phyloP scores from a whole-genome alignment of 2,329 filamentous ascomycete species.

The Paracorniculantispora psalliotae region DNA sequence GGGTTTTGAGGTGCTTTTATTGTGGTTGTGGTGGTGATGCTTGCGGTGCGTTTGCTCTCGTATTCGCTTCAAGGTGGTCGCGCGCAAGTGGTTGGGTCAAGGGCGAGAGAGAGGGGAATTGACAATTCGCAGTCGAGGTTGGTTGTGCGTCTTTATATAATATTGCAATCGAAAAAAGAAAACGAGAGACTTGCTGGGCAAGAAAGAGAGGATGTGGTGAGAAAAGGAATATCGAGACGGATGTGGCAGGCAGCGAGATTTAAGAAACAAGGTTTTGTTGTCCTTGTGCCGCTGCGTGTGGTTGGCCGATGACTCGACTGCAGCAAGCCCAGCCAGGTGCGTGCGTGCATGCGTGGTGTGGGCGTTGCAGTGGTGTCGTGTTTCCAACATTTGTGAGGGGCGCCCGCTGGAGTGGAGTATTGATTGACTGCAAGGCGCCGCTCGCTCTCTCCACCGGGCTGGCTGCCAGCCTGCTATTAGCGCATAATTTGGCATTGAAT shows the following conservation, averaged over 20 bases:
- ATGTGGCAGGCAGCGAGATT: background rate
- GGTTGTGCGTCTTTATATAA: too few species aligned
- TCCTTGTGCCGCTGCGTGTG: slow-evolving; percentile 8
- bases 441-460: too few species aligned
- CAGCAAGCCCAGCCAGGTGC: background rate
- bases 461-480: too few species aligned
- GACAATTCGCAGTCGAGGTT: too few species aligned
- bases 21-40: background rate
- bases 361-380: background rate
- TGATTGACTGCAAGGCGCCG: too few species aligned
- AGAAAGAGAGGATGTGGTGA: background rate
- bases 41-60: too few species aligned
- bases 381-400: slow-evolving; percentile 6
- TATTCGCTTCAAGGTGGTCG: too few species aligned
- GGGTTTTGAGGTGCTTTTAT: background rate
- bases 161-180: background rate
- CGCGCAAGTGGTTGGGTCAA: too few species aligned
- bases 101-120: background rate
- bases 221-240: background rate
- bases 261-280: background rate
- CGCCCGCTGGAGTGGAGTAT: too few species aligned
- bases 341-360: background rate
- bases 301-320: slow-evolving; percentile 11
- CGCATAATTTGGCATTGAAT: background rate
- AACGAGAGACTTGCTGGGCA: background rate